phyloP scores from a whole-genome alignment of 306 rosid genomes.

The Cicer bijugum region DNA sequence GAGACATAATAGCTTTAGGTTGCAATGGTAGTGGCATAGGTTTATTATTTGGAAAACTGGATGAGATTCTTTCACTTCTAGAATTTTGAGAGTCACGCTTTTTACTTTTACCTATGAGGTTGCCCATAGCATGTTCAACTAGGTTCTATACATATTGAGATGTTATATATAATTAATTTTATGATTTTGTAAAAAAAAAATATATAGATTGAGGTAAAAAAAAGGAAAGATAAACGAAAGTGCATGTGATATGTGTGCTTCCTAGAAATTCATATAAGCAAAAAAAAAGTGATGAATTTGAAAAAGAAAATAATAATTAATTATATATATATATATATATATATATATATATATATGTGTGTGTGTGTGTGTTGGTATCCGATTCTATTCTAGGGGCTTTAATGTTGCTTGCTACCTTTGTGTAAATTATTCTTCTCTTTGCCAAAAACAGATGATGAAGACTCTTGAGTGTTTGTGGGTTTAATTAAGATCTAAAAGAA shows the following conservation, averaged over 20 bases:
- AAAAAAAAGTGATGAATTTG: neutral
- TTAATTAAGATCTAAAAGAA: too few species aligned
- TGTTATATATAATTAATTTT: neutral
- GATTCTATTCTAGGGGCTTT: conserved; percentile 31
- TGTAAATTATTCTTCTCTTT: conserved; percentile 2
- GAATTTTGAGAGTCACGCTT: conserved; percentile 38
- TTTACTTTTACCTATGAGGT: conserved; percentile 35
- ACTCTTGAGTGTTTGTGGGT: too few species aligned
- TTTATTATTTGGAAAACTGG: neutral
- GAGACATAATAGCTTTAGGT: neutral
- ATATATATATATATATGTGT: too few species aligned
- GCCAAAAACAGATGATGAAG: neutral
- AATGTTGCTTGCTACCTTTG: conserved; percentile 25
- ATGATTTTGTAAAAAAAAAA: neutral
- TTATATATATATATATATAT: neutral
- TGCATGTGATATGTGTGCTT: conserved; percentile 1
- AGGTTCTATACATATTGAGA: neutral
- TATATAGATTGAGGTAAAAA: neutral
- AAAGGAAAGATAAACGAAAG: conserved; percentile 26
- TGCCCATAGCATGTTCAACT: conserved; percentile 60
- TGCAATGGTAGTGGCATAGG: neutral
- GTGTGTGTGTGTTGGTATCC: neutral
- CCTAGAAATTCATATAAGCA: neutral
- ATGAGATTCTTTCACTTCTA: conserved; percentile 28
- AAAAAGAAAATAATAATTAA: conserved; percentile 4